Evolutionary conservation across 352 stramenopile species (phyloP).

Genomic region (Aphanomyces euteiches): DNA sequence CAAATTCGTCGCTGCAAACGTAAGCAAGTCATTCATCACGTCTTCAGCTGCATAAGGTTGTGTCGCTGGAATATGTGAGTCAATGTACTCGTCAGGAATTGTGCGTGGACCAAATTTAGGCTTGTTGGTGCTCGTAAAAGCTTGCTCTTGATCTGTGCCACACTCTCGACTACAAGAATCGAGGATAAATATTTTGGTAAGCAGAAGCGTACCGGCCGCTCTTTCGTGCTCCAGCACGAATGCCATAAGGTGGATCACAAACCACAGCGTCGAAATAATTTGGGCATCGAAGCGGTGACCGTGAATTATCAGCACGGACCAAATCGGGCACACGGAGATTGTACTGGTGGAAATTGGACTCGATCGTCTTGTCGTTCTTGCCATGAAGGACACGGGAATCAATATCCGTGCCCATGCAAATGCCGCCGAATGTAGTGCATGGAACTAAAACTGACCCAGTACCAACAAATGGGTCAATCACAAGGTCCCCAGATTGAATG

Average conservation of each 20-base stretch:
- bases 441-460: conserved; percentile 96
- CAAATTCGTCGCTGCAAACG: conserved; percentile 81
- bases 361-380: conserved; percentile 36
- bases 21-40: conserved; percentile 95
- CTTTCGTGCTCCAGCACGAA: conserved; percentile 91
- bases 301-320: conserved; percentile 89
- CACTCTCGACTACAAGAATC: background rate
- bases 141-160: no score
- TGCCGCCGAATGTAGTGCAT: conserved; percentile 87
- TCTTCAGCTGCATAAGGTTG: conserved; percentile 94
- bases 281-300: conserved; percentile 52
- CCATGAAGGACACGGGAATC: conserved; percentile 93
- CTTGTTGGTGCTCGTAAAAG: conserved; percentile 1
- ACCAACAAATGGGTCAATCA: conserved; percentile 97
- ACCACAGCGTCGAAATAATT: conserved; percentile 87
- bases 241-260: conserved; percentile 92
- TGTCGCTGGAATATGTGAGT: conserved; percentile 94
- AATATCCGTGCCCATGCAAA: conserved; percentile 96
- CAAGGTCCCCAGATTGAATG: conserved; percentile 62
- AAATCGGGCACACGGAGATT: conserved; percentile 91
- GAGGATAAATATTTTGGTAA: background rate
- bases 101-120: conserved; percentile 28
- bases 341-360: conserved; percentile 92
- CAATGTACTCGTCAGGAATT: conserved; percentile 71
- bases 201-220: conserved; percentile 54